A percentile compares a stretch with the other conserved stretches of the same genome.
phyloP scores from a whole-genome alignment of 257 asterid species.

The Sherardia arvensis region DNA sequence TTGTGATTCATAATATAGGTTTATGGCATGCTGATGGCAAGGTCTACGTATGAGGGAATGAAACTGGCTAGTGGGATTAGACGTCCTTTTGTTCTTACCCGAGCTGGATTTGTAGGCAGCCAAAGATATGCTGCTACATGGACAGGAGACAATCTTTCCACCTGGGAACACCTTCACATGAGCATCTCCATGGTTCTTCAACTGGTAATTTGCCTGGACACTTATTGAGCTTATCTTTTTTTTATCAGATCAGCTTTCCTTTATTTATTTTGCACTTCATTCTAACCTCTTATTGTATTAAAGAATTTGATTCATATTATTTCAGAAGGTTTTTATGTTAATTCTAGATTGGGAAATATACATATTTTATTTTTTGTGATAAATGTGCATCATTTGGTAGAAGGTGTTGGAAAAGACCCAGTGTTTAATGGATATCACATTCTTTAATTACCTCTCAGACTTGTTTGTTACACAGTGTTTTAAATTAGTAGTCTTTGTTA shows the following conservation, averaged over 20 bases:
- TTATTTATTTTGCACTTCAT: background rate
- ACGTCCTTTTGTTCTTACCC: slow-evolving; percentile 93
- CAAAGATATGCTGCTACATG: slow-evolving; percentile 97
- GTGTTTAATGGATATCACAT: background rate
- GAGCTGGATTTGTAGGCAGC: slow-evolving; percentile 97
- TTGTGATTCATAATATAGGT: slow-evolving; percentile 35
- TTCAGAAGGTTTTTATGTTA: background rate
- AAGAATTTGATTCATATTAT: background rate
- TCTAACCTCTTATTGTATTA: background rate
- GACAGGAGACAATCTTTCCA: slow-evolving; percentile 97
- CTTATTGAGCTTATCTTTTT: background rate
- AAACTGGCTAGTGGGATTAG: slow-evolving; percentile 55
- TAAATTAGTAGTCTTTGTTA: background rate
- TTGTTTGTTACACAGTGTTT: background rate
- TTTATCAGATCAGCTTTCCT: background rate
- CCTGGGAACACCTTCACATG: slow-evolving; percentile 98
- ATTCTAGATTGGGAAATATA: background rate
- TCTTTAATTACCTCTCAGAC: background rate
- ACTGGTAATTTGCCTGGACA: slow-evolving; percentile 45
- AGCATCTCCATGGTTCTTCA: slow-evolving; percentile 92
- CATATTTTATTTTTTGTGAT: background rate
- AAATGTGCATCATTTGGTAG: background rate
- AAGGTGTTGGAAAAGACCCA: background rate
- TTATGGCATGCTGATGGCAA: slow-evolving; percentile 96
- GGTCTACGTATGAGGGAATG: slow-evolving; percentile 94